phyloP scores from a whole-genome alignment of 1,284 basidiomycete species.

The Xerocomus tenax region DNA sequence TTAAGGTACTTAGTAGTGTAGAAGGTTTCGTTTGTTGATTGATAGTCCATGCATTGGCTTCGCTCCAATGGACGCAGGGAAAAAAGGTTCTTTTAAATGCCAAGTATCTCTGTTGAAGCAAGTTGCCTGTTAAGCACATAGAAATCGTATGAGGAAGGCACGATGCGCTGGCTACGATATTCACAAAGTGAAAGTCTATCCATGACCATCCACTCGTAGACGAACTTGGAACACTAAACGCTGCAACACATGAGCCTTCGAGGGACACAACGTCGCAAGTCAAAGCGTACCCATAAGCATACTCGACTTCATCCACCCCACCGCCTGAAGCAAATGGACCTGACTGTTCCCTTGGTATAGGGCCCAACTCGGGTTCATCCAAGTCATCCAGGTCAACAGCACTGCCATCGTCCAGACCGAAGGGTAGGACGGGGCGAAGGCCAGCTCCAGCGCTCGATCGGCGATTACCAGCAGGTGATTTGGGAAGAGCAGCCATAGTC shows the following conservation, averaged over 20 bases:
- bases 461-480: slow-evolving; percentile 72
- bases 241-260: slow-evolving; percentile 20
- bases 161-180: neutral
- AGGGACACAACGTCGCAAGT: neutral
- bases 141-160: neutral
- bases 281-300: slow-evolving; percentile 66
- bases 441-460: slow-evolving; percentile 73
- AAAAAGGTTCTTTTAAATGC: neutral
- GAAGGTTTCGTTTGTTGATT: neutral
- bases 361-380: slow-evolving; percentile 59
- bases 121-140: neutral
- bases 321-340: slow-evolving; percentile 67
- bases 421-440: slow-evolving; percentile 74
- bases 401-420: slow-evolving; percentile 66
- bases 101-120: neutral
- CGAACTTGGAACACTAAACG: slow-evolving; percentile 16
- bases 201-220: neutral
- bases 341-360: slow-evolving; percentile 65
- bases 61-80: neutral
- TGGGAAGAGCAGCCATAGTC: slow-evolving; percentile 83
- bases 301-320: slow-evolving; percentile 81
- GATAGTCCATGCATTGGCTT: neutral
- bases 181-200: neutral
- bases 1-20: neutral
- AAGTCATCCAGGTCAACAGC: slow-evolving; percentile 56